These are phyloP conservation scores for Bruguiera gymnorhiza DNA, from an alignment of 345 rosid species.

Conservation along the genomic window DNA sequence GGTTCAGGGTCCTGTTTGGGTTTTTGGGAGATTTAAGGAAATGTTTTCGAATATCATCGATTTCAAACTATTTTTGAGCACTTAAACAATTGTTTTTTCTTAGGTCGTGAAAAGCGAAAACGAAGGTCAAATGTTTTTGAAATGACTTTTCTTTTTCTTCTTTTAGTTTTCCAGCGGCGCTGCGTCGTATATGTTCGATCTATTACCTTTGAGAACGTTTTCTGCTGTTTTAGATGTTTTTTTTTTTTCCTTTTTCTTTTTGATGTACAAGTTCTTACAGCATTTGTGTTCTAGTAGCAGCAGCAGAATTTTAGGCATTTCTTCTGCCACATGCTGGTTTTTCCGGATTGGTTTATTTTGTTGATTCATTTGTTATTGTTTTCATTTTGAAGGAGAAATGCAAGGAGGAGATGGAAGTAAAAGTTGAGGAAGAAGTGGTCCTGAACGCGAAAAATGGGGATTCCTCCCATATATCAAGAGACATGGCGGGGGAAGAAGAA, in stretches of 20 bases:
- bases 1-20: not conserved
- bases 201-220: too few species aligned
- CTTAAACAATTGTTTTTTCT: too few species aligned
- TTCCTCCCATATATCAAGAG: constrained; percentile 42
- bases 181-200: too few species aligned
- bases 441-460: constrained; percentile 48
- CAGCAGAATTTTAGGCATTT: too few species aligned
- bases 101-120: too few species aligned
- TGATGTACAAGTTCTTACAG: not conserved
- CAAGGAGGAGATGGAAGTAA: constrained; percentile 5
- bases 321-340: too few species aligned
- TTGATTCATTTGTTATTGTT: not conserved
- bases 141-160: not conserved
- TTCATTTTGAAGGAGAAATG: constrained; percentile 15
- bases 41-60: too few species aligned
- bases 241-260: too few species aligned
- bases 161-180: not conserved
- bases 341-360: too few species aligned
- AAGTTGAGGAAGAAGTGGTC: constrained; percentile 40
- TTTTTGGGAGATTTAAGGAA: too few species aligned
- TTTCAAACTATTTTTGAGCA: too few species aligned
- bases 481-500: constrained; percentile 70
- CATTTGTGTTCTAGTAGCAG: too few species aligned
- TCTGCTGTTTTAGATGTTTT: not conserved
- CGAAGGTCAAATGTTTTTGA: not conserved